A percentile compares a stretch with the other conserved stretches of the same genome.
phyloP scores from a whole-genome alignment of 78 protist species.

The Cavenderia fasciculata region DNA sequence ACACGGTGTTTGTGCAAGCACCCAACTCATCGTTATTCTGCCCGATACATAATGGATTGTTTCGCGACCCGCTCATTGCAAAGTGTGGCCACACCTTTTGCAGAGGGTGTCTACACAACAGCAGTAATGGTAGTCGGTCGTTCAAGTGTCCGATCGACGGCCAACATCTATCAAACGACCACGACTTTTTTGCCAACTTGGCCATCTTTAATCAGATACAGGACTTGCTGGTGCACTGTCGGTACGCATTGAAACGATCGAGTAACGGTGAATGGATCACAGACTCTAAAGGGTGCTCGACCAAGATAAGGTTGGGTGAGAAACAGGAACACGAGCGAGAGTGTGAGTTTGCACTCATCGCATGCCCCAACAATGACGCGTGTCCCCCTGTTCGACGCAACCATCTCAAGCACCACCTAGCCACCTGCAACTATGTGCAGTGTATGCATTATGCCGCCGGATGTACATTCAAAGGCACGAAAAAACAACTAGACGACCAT shows the following conservation, averaged over 20 bases:
- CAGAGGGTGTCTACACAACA: conserved; percentile 1
- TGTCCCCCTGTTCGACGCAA: conserved; percentile 45
- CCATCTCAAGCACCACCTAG: background rate
- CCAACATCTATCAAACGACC: conserved; percentile 11
- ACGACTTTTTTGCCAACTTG: conserved; percentile 69
- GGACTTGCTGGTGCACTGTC: conserved; percentile 52
- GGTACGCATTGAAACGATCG: conserved; percentile 27
- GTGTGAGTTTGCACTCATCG: conserved; percentile 63
- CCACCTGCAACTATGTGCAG: conserved; percentile 39
- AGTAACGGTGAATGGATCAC: conserved; percentile 44
- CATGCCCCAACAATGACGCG: conserved; percentile 56
- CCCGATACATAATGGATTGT: conserved; percentile 79
- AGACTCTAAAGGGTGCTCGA: conserved; percentile 41
- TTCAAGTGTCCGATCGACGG: conserved; percentile 65
- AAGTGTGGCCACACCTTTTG: conserved; percentile 82
- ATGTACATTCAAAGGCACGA: conserved; percentile 74
- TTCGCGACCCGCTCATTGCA: conserved; percentile 62
- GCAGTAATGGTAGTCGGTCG: background rate
- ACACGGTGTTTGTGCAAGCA: conserved; percentile 33
- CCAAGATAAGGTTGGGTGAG: conserved; percentile 13
- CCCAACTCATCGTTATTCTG: conserved; percentile 65
- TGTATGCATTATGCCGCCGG: conserved; percentile 75
- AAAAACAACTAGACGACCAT: conserved; percentile 67
- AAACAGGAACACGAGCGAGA: conserved; percentile 28
- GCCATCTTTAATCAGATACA: conserved; percentile 65